Evolutionary conservation across 768 basidiomycete species (phyloP).

Genomic region (Russula ochroleuca): DNA sequence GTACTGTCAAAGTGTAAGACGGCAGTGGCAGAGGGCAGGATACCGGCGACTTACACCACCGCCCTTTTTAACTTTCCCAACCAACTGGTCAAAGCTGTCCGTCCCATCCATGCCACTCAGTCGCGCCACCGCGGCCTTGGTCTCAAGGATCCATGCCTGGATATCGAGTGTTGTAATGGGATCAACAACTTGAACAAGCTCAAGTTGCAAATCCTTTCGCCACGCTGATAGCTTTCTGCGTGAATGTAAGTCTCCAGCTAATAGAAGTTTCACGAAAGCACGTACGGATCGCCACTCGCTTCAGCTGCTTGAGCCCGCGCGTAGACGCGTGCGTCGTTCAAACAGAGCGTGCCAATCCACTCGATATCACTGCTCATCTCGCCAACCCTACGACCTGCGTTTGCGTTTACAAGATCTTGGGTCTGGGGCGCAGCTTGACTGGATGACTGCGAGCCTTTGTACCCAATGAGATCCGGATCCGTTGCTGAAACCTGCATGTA

Average conservation of each 20-base stretch:
- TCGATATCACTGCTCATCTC: background rate
- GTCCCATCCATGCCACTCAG: background rate
- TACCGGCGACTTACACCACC: conserved; percentile 3
- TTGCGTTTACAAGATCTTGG: background rate
- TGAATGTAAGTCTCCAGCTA: background rate
- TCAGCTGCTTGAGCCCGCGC: background rate
- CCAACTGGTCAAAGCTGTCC: background rate
- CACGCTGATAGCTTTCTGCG: background rate
- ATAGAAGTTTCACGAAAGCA: background rate
- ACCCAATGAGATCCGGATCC: too few relatives aligned
- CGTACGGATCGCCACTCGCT: background rate
- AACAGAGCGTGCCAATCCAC: background rate
- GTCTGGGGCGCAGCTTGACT: too few relatives aligned
- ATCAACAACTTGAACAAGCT: background rate
- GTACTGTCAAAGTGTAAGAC: conserved; percentile 1
- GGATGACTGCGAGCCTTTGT: too few relatives aligned
- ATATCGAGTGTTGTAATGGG: background rate
- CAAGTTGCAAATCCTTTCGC: background rate
- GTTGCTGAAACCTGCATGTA: too few relatives aligned
- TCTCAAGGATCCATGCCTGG: conserved; percentile 3
- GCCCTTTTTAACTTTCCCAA: background rate
- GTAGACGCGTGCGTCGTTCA: background rate
- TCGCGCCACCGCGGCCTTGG: background rate
- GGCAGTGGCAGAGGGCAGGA: too few relatives aligned
- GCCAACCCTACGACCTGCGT: background rate